Base-by-base conservation (phyloP, 1,284 basidiomycete genomes). In the Fomitopsis palustris region DNA sequence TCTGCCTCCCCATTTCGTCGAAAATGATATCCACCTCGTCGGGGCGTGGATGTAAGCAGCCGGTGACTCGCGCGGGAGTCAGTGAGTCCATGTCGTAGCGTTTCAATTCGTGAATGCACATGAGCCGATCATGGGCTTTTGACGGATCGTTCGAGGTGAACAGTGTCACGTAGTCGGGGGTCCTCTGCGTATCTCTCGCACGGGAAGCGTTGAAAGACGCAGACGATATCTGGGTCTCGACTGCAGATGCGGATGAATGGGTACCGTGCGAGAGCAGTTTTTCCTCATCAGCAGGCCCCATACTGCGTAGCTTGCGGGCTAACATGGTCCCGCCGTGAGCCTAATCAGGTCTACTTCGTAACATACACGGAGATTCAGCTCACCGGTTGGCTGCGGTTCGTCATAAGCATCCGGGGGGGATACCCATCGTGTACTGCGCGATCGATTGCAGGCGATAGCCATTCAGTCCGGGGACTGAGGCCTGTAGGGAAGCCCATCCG, bases 61-160 rank as follows among this genome's bases (percentile, higher is more conserved):
- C 23, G 25, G 25, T 23, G 8, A 2, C 4, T 5, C 41, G n/a
- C 8, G 41, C 41, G 3, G n/a, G n/a, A 9, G 16, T 39, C n/a
- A n/a, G 29, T 6, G 27, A 39, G 39, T 19, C 12, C 8, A 3
- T 12, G 12, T 6, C 23, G 25, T 49, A 49, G n/a, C 10, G 53
- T 23, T 54, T 54, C 37, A 54, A 17, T n/a, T 54, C 53, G 23
- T 54, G 53, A 14, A 54, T 10, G 35, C 39, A 54, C 9, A 54
- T 14, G 6, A 31, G 45, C 12, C 45, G 45, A 6, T 27, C 21
- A 6, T 29, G 17, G 12, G 23, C 19, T 23, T 49, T 49, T 3
- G 23, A 16, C 23, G 29, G 45, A 25, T 49, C 45, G 12, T 49
- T 27, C 25, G 23, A 23, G 12, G 23, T 31, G 14, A 49, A 25